Evolutionary conservation across 257 asterid genomes (phyloP).

Genomic region (Avicennia marina): DNA sequence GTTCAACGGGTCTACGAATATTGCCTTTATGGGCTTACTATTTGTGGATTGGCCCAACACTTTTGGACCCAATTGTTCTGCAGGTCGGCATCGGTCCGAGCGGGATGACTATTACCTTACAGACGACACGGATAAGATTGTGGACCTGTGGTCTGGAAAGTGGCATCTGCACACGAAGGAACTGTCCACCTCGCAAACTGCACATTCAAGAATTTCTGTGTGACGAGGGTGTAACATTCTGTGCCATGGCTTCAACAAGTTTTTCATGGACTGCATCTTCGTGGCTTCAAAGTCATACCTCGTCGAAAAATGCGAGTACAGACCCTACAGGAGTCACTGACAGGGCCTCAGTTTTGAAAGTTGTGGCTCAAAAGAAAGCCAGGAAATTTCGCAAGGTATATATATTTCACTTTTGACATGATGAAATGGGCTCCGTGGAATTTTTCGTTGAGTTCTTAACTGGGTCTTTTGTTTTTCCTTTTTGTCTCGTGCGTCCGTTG

Average conservation of each 20-base stretch:
- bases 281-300: slow-evolving; percentile 43
- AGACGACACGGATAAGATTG: no score
- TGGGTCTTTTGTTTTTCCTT: not conserved
- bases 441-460: not conserved
- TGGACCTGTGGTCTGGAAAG: no score
- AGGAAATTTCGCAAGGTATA: slow-evolving; percentile 66
- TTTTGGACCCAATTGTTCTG: no score
- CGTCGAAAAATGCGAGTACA: slow-evolving; percentile 24
- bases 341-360: slow-evolving; percentile 31
- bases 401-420: not conserved
- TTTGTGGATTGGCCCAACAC: no score
- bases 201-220: no score
- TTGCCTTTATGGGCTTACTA: no score
- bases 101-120: no score
- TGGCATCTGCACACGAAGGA: no score
- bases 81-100: no score
- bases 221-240: not conserved
- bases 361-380: slow-evolving; percentile 78
- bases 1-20: no score
- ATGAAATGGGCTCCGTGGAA: slow-evolving; percentile 11
- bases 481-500: not conserved
- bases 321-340: slow-evolving; percentile 32
- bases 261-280: slow-evolving; percentile 75
- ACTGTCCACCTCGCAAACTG: no score
- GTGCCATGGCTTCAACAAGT: slow-evolving; percentile 52